Evolutionary conservation across 2,329 filamentous ascomycete species (phyloP), one percentile per base, ranked within the genome.

Genomic region (Calonectria pteridis): DNA sequence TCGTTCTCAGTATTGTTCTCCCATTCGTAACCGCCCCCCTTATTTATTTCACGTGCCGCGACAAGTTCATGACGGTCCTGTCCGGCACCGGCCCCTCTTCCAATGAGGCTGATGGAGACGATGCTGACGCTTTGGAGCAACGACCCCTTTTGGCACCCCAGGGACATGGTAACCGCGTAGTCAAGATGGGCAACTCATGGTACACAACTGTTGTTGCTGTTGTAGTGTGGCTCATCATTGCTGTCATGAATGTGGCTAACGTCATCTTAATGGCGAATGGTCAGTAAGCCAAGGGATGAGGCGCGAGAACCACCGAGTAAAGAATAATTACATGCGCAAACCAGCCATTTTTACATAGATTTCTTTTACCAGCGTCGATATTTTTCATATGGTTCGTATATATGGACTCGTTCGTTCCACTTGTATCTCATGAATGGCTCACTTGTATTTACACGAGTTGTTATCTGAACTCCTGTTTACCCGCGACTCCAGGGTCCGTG

Each of bases 31-130:
- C 91, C 1, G 94, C 94, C 1, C 95, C 95, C 1, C 86, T 98
- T 35, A 93, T 98, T 70, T 97, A 94, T 85, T 97, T 97, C 80
- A 98, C 95, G 0, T 94, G 93, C 78, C 89, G 93, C 51, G 90
- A 92, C 77, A 92, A 91, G 80, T 97, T 93, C 84, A 98, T 98
- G 95, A 94, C 91, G 10, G 93, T 94, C 6, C 82, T 85, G 71
- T 84, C 88, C 1, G 88, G 88, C 43, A 82, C 78, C 81, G 55
- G 71, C 77, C 63, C 81, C 84, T 23, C 78, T 58, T 20, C 23
- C 46, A 26, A 53, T 29, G 26, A 23, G 26, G n/a, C 29, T 23
- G 28, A 55, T 37, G 33, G 26, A 28, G 29, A 29, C 14, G 35
- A 26, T 10, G 23, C 26, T 28, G 59, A 64, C 18, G 16, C n/a